Conservation (phyloP, 2,329 filamentous ascomycete genomes). For the Thermoascus crustaceus region DNA sequence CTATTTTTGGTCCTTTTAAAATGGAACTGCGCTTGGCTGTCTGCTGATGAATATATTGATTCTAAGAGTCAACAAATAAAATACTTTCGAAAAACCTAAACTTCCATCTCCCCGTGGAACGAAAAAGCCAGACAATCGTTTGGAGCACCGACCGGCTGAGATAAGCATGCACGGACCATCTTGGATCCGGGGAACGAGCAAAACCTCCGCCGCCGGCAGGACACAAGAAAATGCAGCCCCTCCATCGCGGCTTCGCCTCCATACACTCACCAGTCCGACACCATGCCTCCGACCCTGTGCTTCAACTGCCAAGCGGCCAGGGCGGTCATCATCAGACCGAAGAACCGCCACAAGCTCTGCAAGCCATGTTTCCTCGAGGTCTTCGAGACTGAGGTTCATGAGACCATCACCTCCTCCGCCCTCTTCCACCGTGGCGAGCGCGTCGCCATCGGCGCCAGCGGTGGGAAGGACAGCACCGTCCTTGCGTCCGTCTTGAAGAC, state of each 20-base stretch:
- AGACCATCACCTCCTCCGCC: slow-evolving; percentile 74
- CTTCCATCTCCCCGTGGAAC: too few relatives aligned
- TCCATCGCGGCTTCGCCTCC: neutral
- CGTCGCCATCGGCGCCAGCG: slow-evolving; percentile 90
- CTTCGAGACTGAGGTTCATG: slow-evolving; percentile 90
- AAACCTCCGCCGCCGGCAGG: neutral
- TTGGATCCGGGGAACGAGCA: neutral
- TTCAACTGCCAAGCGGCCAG: slow-evolving; percentile 66
- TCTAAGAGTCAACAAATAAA: too few relatives aligned
- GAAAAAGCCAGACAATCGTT: too few relatives aligned
- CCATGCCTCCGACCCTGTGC: slow-evolving; percentile 72
- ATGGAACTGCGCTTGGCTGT: too few relatives aligned
- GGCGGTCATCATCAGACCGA: slow-evolving; percentile 85
- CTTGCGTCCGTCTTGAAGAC: slow-evolving; percentile 91
- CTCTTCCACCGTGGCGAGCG: slow-evolving; percentile 78
- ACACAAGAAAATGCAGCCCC: neutral
- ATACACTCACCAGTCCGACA: slow-evolving; percentile 1
- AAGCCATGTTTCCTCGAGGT: slow-evolving; percentile 75
- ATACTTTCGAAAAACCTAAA: too few relatives aligned
- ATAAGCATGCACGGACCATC: slow-evolving; percentile 6
- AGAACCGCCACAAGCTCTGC: slow-evolving; percentile 91
- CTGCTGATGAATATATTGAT: too few relatives aligned
- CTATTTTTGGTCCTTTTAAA: too few relatives aligned
- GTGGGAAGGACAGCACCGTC: slow-evolving; percentile 95
- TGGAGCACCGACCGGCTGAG: too few relatives aligned